Evolutionary conservation across 2,329 filamentous ascomycete species (phyloP), one percentile per base, ranked within the genome.

Genomic region (Fusarium anthophilum): DNA sequence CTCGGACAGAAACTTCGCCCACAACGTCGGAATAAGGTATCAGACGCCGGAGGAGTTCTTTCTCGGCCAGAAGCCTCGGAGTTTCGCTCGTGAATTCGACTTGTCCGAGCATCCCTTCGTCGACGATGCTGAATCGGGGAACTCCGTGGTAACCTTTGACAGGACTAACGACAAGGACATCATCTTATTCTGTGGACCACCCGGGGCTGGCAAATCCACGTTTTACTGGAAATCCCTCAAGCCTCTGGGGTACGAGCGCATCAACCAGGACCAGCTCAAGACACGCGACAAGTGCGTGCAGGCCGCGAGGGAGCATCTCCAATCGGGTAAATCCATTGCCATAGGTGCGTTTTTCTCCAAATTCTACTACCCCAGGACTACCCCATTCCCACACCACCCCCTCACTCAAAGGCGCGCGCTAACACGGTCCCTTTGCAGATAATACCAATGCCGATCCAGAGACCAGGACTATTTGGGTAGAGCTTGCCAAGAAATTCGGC

Each of bases 41-140:
- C 85, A 91, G 65, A 98, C 96, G 0, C 96, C 96, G 0, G 96
- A 99, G 79, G 95, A 98, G 81, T 98, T 92, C 83, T 98, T 98
- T 80, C 88, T 96, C 2, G 87, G 88, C 4, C 89, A 94, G 76
- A 79, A 88, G 30, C 86, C 92, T 2, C 88, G 91, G 73, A 87
- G 90, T 3, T 96, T 94, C 79, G 82, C 83, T 15, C 87, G 93
- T 63, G 85, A 89, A 2, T 97, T 98, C 76, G 91, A 98, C 72
- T 89, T 95, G 24, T 83, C 83, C 3, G 81, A 85, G 8, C 91
- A 92, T 77, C 83, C 86, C 37, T 77, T 72, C 28, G 35, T 41
- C 15, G 54, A 67, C 28, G 72, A 81, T 11, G 78, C 79, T 6
- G 62, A 61, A 38, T 69, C 78, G 72, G 48, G 77, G 74, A 53